Base-by-base conservation (phyloP, 2,329 filamentous ascomycete species). In the Chaetomiaceae sp. region DNA sequence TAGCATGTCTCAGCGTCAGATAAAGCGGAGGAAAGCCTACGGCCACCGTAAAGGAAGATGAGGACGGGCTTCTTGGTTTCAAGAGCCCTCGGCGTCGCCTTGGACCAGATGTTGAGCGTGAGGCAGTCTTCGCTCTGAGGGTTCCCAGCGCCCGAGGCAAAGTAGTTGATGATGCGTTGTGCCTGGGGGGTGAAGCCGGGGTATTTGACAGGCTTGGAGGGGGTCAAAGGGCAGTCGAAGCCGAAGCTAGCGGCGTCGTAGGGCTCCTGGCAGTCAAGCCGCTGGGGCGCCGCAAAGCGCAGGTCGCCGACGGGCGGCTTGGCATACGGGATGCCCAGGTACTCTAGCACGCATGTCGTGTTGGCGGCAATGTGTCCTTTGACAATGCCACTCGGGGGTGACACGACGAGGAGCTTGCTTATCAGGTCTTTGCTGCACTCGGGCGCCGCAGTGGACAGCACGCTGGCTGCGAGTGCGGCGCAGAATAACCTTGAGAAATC, bases 341-440 rank as follows among this genome's bases (percentile, higher is more conserved):
- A 67, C 50, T 66, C 70, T 6, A 68, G 27, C 7, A 73, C 70
- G 17, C 62, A 63, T 0, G 58, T 29, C 5, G 64, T 65, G 45
- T 65, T 66, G 42, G 60, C 55, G 0, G 65, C 65, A 0, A 60
- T 11, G 38, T 72, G 70, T 2, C 71, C 70, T 0, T 57, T 67
- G n/a, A 72, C 56, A 0, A 57, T 60, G 0, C 71, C 71, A 27
- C 64, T 71, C 3, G 66, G 62, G 3, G 70, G 68, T 1, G 19
- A 5, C 22, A 51, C 53, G 7, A 42, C 47, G 9, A 51, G 20
- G 9, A 42, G 25, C 25, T 29, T 29, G 19, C 23, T 40, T 19
- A 34, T 25, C 6, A 31, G 23, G 37, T 23, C 23, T 4, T 43
- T 50, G 47, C 19, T 42, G 37, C 47, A 50, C n/a, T 11, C 25